Conservation (phyloP, 2,329 filamentous ascomycete species). For the Capronia coronata region DNA sequence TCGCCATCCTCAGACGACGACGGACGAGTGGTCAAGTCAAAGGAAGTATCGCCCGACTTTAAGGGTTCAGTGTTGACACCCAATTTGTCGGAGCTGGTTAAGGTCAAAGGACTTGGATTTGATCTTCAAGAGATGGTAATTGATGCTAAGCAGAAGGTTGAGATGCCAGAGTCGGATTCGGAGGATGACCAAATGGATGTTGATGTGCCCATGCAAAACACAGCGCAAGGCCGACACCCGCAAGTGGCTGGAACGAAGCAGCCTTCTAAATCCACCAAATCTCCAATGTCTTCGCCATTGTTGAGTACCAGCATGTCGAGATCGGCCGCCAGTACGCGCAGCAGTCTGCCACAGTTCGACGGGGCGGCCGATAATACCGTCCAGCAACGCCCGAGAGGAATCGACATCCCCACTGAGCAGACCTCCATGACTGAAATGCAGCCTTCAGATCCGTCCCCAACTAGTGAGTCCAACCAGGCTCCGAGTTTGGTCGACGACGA, state of each 20-base stretch:
- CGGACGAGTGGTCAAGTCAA: not conserved
- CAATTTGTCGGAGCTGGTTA: constrained; percentile 60
- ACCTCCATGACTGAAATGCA: constrained; percentile 7
- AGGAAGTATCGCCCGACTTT: constrained; percentile 22
- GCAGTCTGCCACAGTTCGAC: constrained; percentile 7
- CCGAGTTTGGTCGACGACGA: constrained; percentile 76
- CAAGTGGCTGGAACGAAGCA: constrained; percentile 37
- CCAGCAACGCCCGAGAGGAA: constrained; percentile 16
- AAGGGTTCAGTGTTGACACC: constrained; percentile 46
- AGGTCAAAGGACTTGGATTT: constrained; percentile 54
- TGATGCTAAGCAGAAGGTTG: constrained; percentile 44
- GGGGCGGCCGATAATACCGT: constrained; percentile 4
- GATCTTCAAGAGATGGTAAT: constrained; percentile 55
- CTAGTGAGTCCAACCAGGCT: constrained; percentile 64
- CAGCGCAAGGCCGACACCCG: constrained; percentile 21
- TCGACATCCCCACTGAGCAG: constrained; percentile 14
- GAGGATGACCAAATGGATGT: constrained; percentile 34
- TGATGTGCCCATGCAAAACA: constrained; percentile 26
- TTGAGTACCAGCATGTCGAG: constrained; percentile 32
- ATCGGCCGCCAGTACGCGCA: constrained; percentile 3
- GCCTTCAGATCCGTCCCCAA: constrained; percentile 30
- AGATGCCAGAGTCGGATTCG: constrained; percentile 37
- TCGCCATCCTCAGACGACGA: not conserved
- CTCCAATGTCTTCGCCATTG: constrained; percentile 45
- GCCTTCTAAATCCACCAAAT: constrained; percentile 52